phyloP scores from a whole-genome alignment of 345 rosid genomes.

The Firmiana major region DNA sequence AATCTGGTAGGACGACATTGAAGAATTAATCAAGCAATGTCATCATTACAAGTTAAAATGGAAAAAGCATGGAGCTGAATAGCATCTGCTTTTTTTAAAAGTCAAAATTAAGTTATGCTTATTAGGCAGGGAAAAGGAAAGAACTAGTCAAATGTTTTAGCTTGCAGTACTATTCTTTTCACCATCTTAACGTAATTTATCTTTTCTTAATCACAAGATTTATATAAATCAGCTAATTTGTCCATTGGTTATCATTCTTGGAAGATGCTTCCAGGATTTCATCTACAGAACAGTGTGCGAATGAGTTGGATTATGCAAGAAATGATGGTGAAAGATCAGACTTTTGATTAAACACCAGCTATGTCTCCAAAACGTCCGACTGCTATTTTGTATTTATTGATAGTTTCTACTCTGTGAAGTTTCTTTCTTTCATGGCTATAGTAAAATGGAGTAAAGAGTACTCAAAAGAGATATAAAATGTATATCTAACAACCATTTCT shows the following conservation, averaged over 20 bases:
- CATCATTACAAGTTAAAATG: background rate
- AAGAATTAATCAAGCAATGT: background rate
- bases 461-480: background rate
- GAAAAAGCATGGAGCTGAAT: background rate
- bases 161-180: background rate
- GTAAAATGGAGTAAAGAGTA: background rate
- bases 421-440: background rate
- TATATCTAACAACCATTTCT: background rate
- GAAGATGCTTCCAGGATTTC: too few species aligned
- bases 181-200: background rate
- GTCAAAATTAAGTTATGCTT: background rate
- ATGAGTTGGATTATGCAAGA: background rate
- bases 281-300: background rate
- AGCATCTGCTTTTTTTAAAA: background rate
- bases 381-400: background rate
- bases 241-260: too few species aligned
- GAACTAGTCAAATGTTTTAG: background rate
- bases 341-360: background rate
- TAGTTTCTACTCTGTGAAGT: background rate
- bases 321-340: background rate
- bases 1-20: background rate
- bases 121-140: too few species aligned
- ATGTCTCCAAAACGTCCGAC: background rate
- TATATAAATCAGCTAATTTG: background rate
- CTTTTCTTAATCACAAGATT: background rate